phyloP scores from a whole-genome alignment of 1,139 yeast genomes.

The Scheffersomyces titani region DNA sequence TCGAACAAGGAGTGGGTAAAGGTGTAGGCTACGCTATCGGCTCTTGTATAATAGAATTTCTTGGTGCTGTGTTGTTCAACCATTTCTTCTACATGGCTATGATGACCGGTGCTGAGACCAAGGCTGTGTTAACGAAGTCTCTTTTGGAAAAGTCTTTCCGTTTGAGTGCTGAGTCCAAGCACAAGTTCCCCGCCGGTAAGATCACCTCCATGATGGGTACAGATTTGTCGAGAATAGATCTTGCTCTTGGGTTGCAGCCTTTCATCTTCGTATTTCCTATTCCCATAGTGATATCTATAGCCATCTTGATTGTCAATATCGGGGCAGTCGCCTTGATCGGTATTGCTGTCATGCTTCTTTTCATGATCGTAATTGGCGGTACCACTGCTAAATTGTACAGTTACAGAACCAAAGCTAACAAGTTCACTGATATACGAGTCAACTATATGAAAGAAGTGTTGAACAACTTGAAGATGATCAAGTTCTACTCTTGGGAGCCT shows the following conservation, averaged over 20 bases:
- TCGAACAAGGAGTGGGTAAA: conserved; percentile 19
- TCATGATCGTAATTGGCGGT: conserved; percentile 23
- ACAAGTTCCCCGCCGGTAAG: conserved; percentile 62
- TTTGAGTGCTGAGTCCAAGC: conserved; percentile 60
- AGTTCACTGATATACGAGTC: conserved; percentile 16
- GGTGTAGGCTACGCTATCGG: conserved; percentile 45
- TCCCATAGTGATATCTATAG: conserved; percentile 33
- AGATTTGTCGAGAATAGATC: conserved; percentile 38
- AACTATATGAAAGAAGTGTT: conserved; percentile 17
- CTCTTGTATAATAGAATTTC: conserved; percentile 21
- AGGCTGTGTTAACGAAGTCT: conserved; percentile 67
- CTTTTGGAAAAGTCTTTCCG: conserved; percentile 65
- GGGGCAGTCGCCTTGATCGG: conserved; percentile 41
- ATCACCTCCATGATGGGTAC: conserved; percentile 56
- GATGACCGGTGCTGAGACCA: conserved; percentile 63
- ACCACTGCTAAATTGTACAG: conserved; percentile 26
- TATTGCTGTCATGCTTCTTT: conserved; percentile 29
- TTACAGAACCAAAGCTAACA: conserved; percentile 3
- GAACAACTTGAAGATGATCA: conserved; percentile 18
- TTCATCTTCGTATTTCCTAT: conserved; percentile 28
- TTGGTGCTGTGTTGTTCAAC: conserved; percentile 24
- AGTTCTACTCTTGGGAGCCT: conserved; percentile 20
- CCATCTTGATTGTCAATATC: conserved; percentile 31
- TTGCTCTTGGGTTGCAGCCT: conserved; percentile 36
- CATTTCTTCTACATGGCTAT: conserved; percentile 32